Conservation (phyloP, 140 eudicot genomes). For the Erigeron philadelphicus region DNA sequence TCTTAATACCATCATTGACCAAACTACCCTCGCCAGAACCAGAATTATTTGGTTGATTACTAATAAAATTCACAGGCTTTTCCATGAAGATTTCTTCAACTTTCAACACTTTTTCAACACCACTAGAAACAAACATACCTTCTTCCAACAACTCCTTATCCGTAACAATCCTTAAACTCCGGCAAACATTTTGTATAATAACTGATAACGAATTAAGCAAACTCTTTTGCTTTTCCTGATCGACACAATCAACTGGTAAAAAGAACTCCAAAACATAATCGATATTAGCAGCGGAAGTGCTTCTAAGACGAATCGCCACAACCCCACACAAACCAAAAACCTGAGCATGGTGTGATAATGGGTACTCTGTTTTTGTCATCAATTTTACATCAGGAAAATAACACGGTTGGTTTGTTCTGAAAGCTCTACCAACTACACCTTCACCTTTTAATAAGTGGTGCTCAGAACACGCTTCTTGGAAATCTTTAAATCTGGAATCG, state of each 20-base stretch:
- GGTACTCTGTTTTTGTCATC: conserved; percentile 64
- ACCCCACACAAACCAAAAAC: conserved; percentile 63
- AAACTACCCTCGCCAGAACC: conserved; percentile 40
- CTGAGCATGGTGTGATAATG: conserved; percentile 82
- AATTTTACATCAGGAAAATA: conserved; percentile 52
- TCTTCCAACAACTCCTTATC: conserved; percentile 69
- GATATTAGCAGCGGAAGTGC: conserved; percentile 43
- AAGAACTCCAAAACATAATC: conserved; percentile 89
- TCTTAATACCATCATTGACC: conserved; percentile 21
- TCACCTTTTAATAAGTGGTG: conserved; percentile 86
- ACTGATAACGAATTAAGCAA: conserved; percentile 64
- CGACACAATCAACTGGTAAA: conserved; percentile 54
- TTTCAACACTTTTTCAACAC: conserved; percentile 19
- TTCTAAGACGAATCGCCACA: conserved; percentile 79
- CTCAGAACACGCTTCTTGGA: conserved; percentile 85
- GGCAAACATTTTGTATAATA: conserved; percentile 60
- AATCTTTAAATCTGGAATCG: conserved; percentile 41
- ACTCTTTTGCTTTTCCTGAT: conserved; percentile 47
- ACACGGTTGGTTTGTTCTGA: conserved; percentile 68
- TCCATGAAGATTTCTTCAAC: conserved; percentile 28
- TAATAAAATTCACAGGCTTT: conserved; percentile 13
- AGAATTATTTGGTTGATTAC: conserved; percentile 28
- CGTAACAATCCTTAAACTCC: conserved; percentile 57
- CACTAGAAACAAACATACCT: conserved; percentile 17
- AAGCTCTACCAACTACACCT: conserved; percentile 78